phyloP scores from a whole-genome alignment of 768 basidiomycete genomes.

The Pleurotus cornucopiae region DNA sequence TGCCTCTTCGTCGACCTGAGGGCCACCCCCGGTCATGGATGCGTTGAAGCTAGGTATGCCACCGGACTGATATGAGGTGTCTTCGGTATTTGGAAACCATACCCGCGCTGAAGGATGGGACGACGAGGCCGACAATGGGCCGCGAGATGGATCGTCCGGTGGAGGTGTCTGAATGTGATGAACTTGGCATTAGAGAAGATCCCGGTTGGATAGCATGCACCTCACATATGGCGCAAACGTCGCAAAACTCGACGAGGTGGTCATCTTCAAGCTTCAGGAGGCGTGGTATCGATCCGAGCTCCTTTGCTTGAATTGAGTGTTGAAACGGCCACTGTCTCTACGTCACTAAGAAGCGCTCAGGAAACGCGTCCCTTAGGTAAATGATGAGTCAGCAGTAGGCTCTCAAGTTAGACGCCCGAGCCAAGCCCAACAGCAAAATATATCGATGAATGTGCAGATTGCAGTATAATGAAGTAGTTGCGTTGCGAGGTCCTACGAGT shows the following conservation, averaged over 20 bases:
- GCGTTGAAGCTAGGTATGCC: conserved; percentile 54
- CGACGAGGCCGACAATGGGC: conserved; percentile 17
- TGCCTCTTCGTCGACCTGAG: conserved; percentile 34
- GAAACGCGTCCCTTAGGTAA: no score
- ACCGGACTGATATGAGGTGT: conserved; percentile 66
- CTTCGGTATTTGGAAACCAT: conserved; percentile 44
- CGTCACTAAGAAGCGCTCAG: no score
- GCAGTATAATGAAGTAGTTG: no score
- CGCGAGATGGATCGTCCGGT: conserved; percentile 46
- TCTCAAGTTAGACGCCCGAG: no score
- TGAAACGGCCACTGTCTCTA: no score
- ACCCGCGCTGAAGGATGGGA: conserved; percentile 30
- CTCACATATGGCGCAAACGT: conserved; percentile 64
- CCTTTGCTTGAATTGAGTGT: no score
- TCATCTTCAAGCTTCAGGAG: conserved; percentile 18
- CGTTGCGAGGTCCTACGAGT: no score
- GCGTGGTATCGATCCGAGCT: no score
- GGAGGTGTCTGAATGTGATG: conserved; percentile 41
- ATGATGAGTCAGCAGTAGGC: no score
- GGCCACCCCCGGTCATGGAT: conserved; percentile 33
- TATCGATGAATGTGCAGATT: no score
- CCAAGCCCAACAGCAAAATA: no score
- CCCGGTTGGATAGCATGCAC: not conserved
- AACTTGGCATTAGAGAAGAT: conserved; percentile 4
- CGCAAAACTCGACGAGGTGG: conserved; percentile 34